These are phyloP conservation scores for Cyberlindnera maritima DNA, from an alignment of 805 yeast genomes.

Conservation along the genomic window DNA sequence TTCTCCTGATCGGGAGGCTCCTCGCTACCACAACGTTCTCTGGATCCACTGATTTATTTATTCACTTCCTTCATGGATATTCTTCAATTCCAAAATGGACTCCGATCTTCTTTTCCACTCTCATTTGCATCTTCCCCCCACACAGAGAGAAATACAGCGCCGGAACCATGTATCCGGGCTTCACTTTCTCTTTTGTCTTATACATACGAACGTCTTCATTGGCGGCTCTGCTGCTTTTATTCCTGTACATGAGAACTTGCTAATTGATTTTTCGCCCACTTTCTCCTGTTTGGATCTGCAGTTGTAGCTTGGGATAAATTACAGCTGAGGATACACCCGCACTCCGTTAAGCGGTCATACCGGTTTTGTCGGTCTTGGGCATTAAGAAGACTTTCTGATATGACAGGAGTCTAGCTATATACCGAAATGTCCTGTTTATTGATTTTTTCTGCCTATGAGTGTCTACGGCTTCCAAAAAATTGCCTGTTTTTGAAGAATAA, in stretches of 20 bases:
- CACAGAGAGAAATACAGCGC: neutral
- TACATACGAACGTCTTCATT: neutral
- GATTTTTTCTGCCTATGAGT: too few species aligned
- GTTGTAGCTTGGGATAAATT: too few species aligned
- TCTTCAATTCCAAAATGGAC: neutral
- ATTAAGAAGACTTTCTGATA: neutral
- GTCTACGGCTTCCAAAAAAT: too few species aligned
- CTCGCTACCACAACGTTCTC: neutral
- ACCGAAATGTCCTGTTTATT: too few species aligned
- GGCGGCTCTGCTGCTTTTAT: neutral
- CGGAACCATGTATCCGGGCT: neutral
- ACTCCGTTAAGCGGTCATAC: neutral
- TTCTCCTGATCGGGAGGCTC: conserved; percentile 42
- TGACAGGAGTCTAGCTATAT: neutral
- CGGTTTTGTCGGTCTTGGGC: neutral
- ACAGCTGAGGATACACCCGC: neutral
- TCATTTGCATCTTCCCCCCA: neutral
- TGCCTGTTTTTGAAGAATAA: too few species aligned
- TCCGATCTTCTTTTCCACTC: neutral
- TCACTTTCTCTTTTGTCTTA: neutral
- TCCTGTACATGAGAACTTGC: neutral
- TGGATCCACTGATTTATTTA: neutral
- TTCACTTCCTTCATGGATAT: neutral
- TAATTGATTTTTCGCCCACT: neutral
- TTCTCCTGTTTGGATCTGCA: neutral